Evolutionary conservation across 129 eudicot genomes (phyloP), one percentile per base, ranked within the genome.

Genomic region (Helianthus tuberosus): DNA sequence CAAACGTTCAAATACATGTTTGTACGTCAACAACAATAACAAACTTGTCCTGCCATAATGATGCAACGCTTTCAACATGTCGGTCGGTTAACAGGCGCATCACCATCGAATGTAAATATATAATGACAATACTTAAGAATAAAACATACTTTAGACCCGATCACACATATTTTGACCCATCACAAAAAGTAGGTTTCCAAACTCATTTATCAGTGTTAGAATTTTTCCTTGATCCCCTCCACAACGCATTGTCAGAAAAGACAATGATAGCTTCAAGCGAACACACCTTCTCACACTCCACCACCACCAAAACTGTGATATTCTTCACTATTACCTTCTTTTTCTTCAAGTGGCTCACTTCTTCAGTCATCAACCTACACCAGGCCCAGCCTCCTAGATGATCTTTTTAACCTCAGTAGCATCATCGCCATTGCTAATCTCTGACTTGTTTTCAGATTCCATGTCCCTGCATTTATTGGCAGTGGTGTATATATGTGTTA

Each of bases 391-490:
- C 35, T 50, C 59, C 77, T 78, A 78, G 52, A 71, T 53, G 57
- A 63, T 39, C 23, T 70, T 23, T 41, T 65, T 35, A 65, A 43
- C 71, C 55, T 70, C 71, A 11, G 55, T 48, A 60, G 38, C 11
- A 14, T 70, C 11, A 14, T 70, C 60, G 12, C 48, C 77, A 70
- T 61, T 57, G 72, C 65, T 70, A 64, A 36, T 51, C 49, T 62
- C 66, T 2, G 49, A 44, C 66, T 63, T 77, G n/a, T 71, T 53
- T 54, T 39, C 72, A 8, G 29, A 32, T 62, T 71, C 73, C 11
- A 59, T 16, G 41, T 64, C 71, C 77, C 82, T 78, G 72, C 77
- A 63, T 6, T 71, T 53, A 46, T 51, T n/a, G 2, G 60, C 39
- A 78, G 50, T 62, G 35, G 23, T 43, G 49, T 60, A 51, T 6